These are phyloP conservation scores for Hypoxylon sp. DNA, from an alignment of 2,329 filamentous ascomycete genomes.

Conservation along the genomic window DNA sequence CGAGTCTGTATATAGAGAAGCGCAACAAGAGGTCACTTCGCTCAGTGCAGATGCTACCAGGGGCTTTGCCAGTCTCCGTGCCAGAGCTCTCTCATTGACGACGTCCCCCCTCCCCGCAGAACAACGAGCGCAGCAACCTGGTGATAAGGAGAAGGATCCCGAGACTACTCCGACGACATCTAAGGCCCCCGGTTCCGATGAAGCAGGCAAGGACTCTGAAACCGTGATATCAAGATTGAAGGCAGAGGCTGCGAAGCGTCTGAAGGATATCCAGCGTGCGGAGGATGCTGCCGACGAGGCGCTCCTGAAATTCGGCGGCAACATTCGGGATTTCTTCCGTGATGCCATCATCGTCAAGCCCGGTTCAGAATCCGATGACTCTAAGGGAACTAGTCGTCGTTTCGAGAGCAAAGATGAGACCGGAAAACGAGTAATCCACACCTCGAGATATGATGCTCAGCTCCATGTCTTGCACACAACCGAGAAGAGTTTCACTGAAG, in stretches of 20 bases:
- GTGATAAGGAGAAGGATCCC: slow-evolving; percentile 56
- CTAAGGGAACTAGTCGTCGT: slow-evolving; percentile 74
- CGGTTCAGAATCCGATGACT: slow-evolving; percentile 68
- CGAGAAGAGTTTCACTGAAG: slow-evolving; percentile 83
- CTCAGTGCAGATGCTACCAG: slow-evolving; percentile 86
- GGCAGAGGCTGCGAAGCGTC: slow-evolving; percentile 81
- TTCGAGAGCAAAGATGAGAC: slow-evolving; percentile 95
- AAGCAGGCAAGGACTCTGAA: slow-evolving; percentile 65
- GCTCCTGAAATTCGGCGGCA: slow-evolving; percentile 89
- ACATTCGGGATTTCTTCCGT: slow-evolving; percentile 88
- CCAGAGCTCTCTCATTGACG: slow-evolving; percentile 79
- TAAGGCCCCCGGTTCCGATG: slow-evolving; percentile 59
- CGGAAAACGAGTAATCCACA: slow-evolving; percentile 94
- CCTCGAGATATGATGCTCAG: slow-evolving; percentile 94
- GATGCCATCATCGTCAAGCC: slow-evolving; percentile 92
- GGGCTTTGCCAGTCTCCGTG: slow-evolving; percentile 82
- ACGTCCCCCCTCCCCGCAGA: slow-evolving; percentile 54
- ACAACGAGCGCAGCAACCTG: slow-evolving; percentile 48
- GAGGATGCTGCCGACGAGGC: slow-evolving; percentile 98
- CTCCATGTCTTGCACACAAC: slow-evolving; percentile 94
- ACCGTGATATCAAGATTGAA: slow-evolving; percentile 83
- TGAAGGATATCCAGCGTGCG: slow-evolving; percentile 90
- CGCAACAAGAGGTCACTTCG: slow-evolving; percentile 84
- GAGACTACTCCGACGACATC: slow-evolving; percentile 63
- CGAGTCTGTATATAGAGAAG: slow-evolving; percentile 86